phyloP scores from a whole-genome alignment of 129 eudicot species.

The Chrysanthemum seticuspe region DNA sequence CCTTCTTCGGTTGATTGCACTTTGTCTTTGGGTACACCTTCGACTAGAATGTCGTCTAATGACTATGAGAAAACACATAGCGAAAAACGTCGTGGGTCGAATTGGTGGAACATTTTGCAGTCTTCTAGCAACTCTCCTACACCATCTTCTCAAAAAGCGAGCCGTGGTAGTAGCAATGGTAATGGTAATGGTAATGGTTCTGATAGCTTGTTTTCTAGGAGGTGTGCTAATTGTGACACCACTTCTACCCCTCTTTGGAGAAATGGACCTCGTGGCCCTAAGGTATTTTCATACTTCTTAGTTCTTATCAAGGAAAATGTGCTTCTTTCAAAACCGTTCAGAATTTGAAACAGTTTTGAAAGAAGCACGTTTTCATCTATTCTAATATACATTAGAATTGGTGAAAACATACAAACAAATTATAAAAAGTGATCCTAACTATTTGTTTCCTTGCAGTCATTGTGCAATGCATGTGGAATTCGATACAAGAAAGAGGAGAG shows the following conservation, averaged over 20 bases:
- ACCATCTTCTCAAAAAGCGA: constrained; percentile 32
- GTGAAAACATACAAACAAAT: no score
- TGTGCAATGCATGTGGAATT: constrained; percentile 99
- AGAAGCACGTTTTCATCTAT: no score
- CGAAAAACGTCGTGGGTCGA: constrained; percentile 45
- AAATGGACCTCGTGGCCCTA: constrained; percentile 98
- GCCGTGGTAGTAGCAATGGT: constrained; percentile 30
- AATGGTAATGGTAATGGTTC: constrained; percentile 9
- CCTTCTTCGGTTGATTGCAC: constrained; percentile 83
- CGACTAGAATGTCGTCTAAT: constrained; percentile 46
- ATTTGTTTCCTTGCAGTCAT: constrained; percentile 57
- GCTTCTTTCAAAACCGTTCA: not conserved
- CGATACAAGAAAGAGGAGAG: constrained; percentile 97
- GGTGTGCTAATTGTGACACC: constrained; percentile 97
- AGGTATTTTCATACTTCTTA: constrained; percentile 41
- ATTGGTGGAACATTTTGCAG: constrained; percentile 78
- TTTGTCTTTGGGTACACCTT: constrained; percentile 83
- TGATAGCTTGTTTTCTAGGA: constrained; percentile 73
- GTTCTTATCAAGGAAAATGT: not conserved
- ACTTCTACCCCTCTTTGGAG: constrained; percentile 99
- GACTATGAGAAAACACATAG: constrained; percentile 20
- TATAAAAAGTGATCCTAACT: not conserved
- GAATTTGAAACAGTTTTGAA: not conserved
- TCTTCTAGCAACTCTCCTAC: constrained; percentile 32
- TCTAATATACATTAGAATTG: no score